Evolutionary conservation across 2,329 filamentous ascomycete species (phyloP), one percentile per base, ranked within the genome.

Genomic region (Myriosclerotinia duriaeana): DNA sequence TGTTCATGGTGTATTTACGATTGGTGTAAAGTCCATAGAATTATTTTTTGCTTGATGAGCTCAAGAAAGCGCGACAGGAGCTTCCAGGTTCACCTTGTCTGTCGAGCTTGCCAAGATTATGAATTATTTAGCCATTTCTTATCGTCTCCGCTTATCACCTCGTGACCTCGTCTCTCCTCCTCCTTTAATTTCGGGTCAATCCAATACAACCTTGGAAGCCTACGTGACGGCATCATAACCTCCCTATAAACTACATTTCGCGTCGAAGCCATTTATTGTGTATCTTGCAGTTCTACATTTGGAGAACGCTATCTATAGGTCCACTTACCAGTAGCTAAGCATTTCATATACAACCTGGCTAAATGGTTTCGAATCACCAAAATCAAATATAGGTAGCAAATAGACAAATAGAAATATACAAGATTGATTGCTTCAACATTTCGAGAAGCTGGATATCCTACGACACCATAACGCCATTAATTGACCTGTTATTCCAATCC

Each of bases 71-170:
- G 30, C 20, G 44, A 50, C 12, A 36, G 20, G 44, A 38, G 17
- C 20, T 30, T 11, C n/a, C n/a, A n/a, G n/a, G n/a, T n/a, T n/a
- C 12, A 26, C 5, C 8, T n/a, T 59, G n/a, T 22, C 44, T 50
- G 55, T 46, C 42, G 42, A 38, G 56, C 58, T 61, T 61, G 20
- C 44, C 30, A 60, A 38, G 34, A 38, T 12, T 26, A 36, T 59
- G 17, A 60, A 48, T 22, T 59, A 48, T 59, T 59, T 44, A 61
- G 58, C 58, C 58, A 50, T 61, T 20, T 34, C 53, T 50, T 61
- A 61, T 61, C 58, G 44, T 5, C 3, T 7, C 5, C 2, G n/a
- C 44, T 50, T 61, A 61, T 61, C 58, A 20, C 44, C 58, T 50
- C 44, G 44, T 60, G 58, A 60, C 22, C 22, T 52, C 30, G 30